phyloP scores from a whole-genome alignment of 441 rosid genomes.

The Rhodomyrtus psidioides region DNA sequence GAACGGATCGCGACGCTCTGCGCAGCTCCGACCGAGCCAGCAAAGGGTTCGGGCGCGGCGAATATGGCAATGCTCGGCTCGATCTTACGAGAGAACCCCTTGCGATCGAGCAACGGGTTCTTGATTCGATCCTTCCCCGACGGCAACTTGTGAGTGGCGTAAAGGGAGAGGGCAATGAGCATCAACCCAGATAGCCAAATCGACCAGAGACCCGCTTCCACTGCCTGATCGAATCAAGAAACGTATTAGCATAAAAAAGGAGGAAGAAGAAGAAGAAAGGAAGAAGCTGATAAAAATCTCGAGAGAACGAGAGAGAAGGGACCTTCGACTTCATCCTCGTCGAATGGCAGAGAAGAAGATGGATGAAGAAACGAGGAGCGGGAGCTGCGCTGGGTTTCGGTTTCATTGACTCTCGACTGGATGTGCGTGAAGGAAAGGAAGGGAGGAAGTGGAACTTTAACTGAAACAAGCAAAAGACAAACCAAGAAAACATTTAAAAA shows the following conservation, averaged over 20 bases:
- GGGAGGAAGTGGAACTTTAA: slow-evolving; percentile 36
- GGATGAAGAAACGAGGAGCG: not conserved
- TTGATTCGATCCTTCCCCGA: slow-evolving; percentile 13
- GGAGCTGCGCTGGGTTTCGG: not conserved
- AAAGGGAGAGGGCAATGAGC: slow-evolving; percentile 64
- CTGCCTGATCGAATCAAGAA: slow-evolving; percentile 21
- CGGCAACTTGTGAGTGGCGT: slow-evolving; percentile 58
- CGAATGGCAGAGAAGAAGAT: not conserved
- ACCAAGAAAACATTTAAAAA: too few relatives aligned
- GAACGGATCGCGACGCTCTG: slow-evolving; percentile 55
- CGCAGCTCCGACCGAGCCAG: slow-evolving; percentile 30
- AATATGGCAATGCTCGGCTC: slow-evolving; percentile 59
- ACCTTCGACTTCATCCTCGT: not conserved
- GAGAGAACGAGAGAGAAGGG: not conserved
- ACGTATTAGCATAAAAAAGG: not conserved
- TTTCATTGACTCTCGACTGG: not conserved
- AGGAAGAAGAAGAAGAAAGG: not conserved
- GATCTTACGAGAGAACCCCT: not conserved
- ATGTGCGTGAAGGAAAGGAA: not conserved
- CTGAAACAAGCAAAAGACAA: slow-evolving; percentile 26
- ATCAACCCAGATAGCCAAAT: slow-evolving; percentile 72
- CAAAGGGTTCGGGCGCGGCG: slow-evolving; percentile 41
- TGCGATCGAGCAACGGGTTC: slow-evolving; percentile 4
- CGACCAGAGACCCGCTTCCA: slow-evolving; percentile 47
- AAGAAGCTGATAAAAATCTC: not conserved